Conservation (phyloP, 2,329 filamentous ascomycete genomes). For the Dothideomycetes sp. region DNA sequence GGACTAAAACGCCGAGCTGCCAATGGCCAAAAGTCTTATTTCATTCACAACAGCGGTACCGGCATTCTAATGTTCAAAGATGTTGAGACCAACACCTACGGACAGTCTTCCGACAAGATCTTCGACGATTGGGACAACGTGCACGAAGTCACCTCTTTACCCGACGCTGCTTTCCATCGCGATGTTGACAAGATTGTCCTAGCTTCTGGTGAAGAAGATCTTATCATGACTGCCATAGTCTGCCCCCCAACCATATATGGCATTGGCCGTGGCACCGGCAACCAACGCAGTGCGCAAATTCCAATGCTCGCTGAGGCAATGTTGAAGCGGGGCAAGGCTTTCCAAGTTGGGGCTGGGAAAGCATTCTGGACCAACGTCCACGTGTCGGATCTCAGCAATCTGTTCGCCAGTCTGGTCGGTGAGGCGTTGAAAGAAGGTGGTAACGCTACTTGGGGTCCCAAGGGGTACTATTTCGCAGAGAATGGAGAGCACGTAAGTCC, state of each 20-base stretch:
- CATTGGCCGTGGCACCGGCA: constrained; percentile 39
- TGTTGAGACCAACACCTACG: constrained; percentile 32
- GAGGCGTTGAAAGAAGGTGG: constrained; percentile 34
- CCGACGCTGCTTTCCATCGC: constrained; percentile 50
- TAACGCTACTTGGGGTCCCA: constrained; percentile 42
- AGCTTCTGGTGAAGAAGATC: constrained; percentile 30
- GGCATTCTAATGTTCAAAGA: constrained; percentile 45
- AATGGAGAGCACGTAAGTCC: constrained; percentile 50
- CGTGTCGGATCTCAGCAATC: constrained; percentile 44
- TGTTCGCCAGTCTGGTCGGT: constrained; percentile 45
- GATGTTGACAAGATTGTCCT: constrained; percentile 60
- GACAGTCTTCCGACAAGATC: constrained; percentile 34
- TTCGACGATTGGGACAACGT: constrained; percentile 53
- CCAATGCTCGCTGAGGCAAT: constrained; percentile 42
- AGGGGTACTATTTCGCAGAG: constrained; percentile 58
- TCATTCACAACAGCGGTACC: constrained; percentile 45
- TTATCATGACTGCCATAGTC: constrained; percentile 51
- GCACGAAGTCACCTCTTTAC: constrained; percentile 38
- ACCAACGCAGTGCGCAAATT: constrained; percentile 45
- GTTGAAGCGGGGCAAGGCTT: constrained; percentile 41
- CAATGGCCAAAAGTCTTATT: constrained; percentile 20
- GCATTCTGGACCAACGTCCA: constrained; percentile 49
- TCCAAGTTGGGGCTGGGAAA: constrained; percentile 46
- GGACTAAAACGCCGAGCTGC: constrained; percentile 39
- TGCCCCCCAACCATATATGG: constrained; percentile 57